Base-by-base conservation (phyloP, 202 grass and related monocot species). In the Cymbopogon flexuosus region DNA sequence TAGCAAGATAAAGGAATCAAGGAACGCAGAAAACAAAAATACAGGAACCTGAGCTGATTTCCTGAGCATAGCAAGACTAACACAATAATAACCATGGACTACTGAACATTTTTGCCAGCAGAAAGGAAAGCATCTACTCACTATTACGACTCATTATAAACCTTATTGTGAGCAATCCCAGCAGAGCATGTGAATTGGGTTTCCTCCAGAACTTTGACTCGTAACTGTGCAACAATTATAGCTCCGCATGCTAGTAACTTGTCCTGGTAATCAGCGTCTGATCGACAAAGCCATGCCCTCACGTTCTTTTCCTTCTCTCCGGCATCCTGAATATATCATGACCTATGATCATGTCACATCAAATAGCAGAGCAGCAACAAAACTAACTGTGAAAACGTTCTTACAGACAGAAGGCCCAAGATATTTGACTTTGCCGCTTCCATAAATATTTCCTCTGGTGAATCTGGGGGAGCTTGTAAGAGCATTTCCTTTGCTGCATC, bases 141-240 rank as follows among this genome's bases (percentile, higher is more conserved):
- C 63, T 82, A 65, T 84, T 40, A 41, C 52, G 14, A 88, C 30
- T 51, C 47, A 40, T 46, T 67, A 74, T 78, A 72, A 62, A 98
- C 95, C 95, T 98, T 98, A 85, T 98, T 98, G 80, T 94, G 95
- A 86, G 92, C 88, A 84, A 98, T 89, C 9, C 92, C 95, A 68
- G 90, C 90, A 81, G 92, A 98, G 85, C 95, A 98, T 68, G 95
- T 94, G 80, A 98, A 98, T 29, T 83, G 69, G 24, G 95, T 94
- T 87, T 98, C 84, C 72, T 89, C 76, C 54, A 98, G 87, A 84
- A 98, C 90, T 81, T 84, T 81, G 35, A 84, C 33, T 33, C 92
- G 90, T 83, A 98, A 79, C 59, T 93, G 90, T 14, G 88, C 90
- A 78, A 94, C 92, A 88, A 98, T 93, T 85, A 98, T 89, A 84